Conservation (phyloP, 2,329 filamentous ascomycete genomes). For the Fusarium sambucinum region DNA sequence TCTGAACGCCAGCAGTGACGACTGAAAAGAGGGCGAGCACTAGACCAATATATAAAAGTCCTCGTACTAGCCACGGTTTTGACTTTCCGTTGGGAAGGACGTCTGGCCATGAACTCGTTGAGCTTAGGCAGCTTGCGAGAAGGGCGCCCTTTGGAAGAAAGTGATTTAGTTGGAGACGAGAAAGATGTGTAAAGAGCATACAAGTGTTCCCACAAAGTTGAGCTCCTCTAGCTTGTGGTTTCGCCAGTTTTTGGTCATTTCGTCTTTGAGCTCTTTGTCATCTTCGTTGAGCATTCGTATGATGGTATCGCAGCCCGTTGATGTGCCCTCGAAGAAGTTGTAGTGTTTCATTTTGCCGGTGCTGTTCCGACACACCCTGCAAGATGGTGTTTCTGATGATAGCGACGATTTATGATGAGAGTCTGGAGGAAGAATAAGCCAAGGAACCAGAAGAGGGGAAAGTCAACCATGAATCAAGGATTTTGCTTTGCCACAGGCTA, state of each 20-base stretch:
- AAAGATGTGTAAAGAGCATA: not conserved
- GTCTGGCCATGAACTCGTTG: constrained; percentile 20
- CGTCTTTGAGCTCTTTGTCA: constrained; percentile 3
- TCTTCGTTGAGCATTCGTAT: constrained; percentile 22
- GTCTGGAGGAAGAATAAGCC: not conserved
- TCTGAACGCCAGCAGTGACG: constrained; percentile 12
- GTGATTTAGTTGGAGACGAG: not conserved
- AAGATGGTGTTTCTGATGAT: too few relatives aligned
- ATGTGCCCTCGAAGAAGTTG: constrained; percentile 4
- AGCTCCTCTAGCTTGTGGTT: constrained; percentile 19
- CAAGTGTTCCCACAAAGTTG: constrained; percentile 24
- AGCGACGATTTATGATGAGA: not conserved
- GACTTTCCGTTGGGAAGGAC: constrained; percentile 14
- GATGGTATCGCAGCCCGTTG: constrained; percentile 13
- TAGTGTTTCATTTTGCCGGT: not conserved
- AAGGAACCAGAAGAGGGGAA: not conserved
- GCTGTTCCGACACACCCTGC: not conserved
- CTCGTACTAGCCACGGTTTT: constrained; percentile 16
- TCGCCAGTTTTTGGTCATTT: constrained; percentile 23
- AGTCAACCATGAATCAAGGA: not conserved
- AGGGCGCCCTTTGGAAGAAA: constrained; percentile 10
- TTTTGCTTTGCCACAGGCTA: not conserved
- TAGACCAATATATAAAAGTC: constrained; percentile 11
- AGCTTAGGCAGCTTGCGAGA: constrained; percentile 21
- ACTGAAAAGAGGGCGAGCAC: constrained; percentile 24